phyloP scores from a whole-genome alignment of 2,329 filamentous ascomycete genomes.

The Huntiella savannae region DNA sequence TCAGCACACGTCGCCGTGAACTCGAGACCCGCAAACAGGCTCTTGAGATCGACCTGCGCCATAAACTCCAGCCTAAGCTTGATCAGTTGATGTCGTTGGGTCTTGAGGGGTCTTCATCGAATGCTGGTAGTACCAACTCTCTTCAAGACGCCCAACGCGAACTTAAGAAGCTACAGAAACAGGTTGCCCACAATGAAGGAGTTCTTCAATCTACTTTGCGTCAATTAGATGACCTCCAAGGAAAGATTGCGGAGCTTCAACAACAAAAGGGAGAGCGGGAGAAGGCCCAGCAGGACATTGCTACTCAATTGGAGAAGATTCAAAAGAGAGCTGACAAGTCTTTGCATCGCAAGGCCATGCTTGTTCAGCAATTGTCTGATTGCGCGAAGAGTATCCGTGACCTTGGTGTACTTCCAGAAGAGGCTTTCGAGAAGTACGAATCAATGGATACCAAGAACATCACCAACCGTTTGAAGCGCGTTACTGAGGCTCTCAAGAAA shows the following conservation, averaged over 20 bases:
- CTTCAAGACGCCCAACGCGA: conserved; percentile 66
- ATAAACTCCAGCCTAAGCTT: conserved; percentile 70
- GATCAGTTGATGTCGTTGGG: conserved; percentile 68
- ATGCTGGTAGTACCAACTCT: conserved; percentile 24
- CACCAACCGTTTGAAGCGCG: conserved; percentile 59
- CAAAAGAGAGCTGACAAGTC: conserved; percentile 85
- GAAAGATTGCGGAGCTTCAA: conserved; percentile 37
- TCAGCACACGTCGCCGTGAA: conserved; percentile 54
- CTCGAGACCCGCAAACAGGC: conserved; percentile 65
- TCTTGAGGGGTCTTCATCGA: conserved; percentile 36
- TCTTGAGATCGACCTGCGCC: conserved; percentile 71
- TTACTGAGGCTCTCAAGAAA: conserved; percentile 84
- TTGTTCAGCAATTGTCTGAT: conserved; percentile 60
- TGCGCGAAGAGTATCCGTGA: conserved; percentile 80
- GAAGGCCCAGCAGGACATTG: conserved; percentile 55
- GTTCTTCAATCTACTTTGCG: conserved; percentile 58
- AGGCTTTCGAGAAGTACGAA: conserved; percentile 81
- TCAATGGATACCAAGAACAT: conserved; percentile 61
- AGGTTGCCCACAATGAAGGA: conserved; percentile 44
- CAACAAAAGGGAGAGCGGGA: conserved; percentile 42
- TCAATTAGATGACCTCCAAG: conserved; percentile 37
- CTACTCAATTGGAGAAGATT: conserved; percentile 60
- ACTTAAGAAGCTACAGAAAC: conserved; percentile 56
- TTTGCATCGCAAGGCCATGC: conserved; percentile 67
- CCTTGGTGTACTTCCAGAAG: conserved; percentile 79